Evolutionary conservation across 345 rosid genomes (phyloP).

Genomic region (Camelina neglecta): DNA sequence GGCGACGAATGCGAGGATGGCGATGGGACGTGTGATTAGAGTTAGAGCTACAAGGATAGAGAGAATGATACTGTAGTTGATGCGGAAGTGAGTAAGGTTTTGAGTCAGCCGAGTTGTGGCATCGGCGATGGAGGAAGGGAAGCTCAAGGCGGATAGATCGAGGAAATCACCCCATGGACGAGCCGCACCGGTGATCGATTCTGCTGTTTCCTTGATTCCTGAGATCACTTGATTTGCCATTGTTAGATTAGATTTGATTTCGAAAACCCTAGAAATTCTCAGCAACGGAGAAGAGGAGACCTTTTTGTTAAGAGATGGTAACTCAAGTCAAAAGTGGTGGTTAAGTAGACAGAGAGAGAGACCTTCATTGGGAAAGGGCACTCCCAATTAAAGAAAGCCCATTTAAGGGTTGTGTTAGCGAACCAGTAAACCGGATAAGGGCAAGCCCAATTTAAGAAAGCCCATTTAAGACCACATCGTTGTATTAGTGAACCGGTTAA

Average conservation of each 20-base stretch:
- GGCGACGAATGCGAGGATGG: slow-evolving; percentile 55
- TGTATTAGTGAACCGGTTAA: too few relatives aligned
- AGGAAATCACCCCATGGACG: slow-evolving; percentile 64
- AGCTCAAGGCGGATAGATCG: slow-evolving; percentile 53
- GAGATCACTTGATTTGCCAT: slow-evolving; percentile 51
- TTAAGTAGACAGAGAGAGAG: not conserved
- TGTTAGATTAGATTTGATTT: not conserved
- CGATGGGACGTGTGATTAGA: slow-evolving; percentile 62
- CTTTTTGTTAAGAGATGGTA: not conserved
- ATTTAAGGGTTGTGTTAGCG: too few relatives aligned
- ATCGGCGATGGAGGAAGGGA: slow-evolving; percentile 61
- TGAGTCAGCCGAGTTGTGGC: slow-evolving; percentile 65
- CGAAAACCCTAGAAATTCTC: slow-evolving; percentile 36
- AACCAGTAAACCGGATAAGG: too few relatives aligned
- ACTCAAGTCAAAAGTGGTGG: not conserved
- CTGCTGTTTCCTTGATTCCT: slow-evolving; percentile 52
- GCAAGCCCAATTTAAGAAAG: too few relatives aligned
- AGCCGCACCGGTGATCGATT: slow-evolving; percentile 49
- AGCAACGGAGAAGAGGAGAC: not conserved
- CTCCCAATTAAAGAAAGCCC: slow-evolving; percentile 5
- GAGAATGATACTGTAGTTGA: slow-evolving; percentile 56
- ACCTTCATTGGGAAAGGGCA: not conserved
- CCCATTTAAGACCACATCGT: too few relatives aligned
- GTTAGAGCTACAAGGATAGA: slow-evolving; percentile 51
- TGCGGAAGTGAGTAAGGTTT: slow-evolving; percentile 64